A percentile compares a stretch with the other conserved stretches of the same genome.
phyloP scores from a whole-genome alignment of 2,329 filamentous ascomycete genomes.

The Pseudocercospora cruenta region DNA sequence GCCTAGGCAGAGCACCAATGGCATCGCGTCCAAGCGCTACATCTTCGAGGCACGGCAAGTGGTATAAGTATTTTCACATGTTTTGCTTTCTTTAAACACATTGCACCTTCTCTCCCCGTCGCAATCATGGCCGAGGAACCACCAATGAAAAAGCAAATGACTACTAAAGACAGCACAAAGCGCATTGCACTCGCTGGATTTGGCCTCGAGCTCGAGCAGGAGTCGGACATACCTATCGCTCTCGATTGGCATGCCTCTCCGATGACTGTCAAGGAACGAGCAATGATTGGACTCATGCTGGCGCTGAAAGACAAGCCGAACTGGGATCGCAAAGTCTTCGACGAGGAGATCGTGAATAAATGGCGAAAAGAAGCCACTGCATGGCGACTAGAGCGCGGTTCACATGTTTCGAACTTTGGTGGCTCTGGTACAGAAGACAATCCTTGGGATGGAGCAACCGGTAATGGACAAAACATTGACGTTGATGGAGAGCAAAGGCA shows the following conservation, averaged over 20 bases:
- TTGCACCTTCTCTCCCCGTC: background rate
- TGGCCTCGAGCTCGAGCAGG: background rate
- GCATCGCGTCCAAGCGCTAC: no score
- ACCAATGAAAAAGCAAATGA: background rate
- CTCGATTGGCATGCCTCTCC: background rate
- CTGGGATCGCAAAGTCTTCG: background rate
- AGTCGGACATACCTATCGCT: background rate
- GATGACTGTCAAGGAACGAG: background rate
- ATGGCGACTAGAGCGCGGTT: background rate
- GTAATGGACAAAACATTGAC: background rate
- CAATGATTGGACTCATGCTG: conserved; percentile 5
- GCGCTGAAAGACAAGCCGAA: background rate
- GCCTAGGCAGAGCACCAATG: no score
- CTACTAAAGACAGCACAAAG: background rate
- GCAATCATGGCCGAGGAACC: background rate
- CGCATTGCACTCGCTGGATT: background rate
- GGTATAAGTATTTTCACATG: no score
- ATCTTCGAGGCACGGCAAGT: no score
- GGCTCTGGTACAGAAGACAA: background rate
- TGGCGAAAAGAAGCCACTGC: background rate
- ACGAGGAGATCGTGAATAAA: background rate
- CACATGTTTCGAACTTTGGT: background rate
- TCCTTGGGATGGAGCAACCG: background rate
- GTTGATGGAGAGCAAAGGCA: background rate
- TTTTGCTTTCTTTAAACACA: no score